Evolutionary conservation across 2,329 filamentous ascomycete genomes (phyloP).

Genomic region (Sclerotinia sclerotiorum): DNA sequence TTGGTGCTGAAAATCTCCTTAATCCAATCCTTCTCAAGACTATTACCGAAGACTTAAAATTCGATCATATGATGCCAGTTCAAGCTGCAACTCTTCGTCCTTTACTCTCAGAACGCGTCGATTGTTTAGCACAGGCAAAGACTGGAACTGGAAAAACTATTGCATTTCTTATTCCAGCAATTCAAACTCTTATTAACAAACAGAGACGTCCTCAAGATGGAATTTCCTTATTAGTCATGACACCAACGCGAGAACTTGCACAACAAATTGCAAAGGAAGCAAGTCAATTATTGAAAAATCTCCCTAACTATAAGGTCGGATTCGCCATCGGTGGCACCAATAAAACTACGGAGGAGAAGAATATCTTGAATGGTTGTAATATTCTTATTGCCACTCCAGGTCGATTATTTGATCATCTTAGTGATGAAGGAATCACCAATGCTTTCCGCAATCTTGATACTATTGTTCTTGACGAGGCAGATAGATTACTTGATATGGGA

Average conservation of each 20-base stretch:
- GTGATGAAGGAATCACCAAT: constrained; percentile 51
- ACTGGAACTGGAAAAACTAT: constrained; percentile 97
- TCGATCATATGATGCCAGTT: constrained; percentile 89
- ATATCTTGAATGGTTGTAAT: constrained; percentile 78
- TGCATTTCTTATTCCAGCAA: constrained; percentile 82
- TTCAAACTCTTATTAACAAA: constrained; percentile 65
- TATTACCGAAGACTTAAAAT: constrained; percentile 70
- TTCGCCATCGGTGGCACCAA: constrained; percentile 90
- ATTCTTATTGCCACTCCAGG: constrained; percentile 89
- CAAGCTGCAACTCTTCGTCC: constrained; percentile 81
- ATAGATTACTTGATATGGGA: constrained; percentile 96
- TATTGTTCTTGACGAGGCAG: constrained; percentile 93
- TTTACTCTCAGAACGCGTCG: constrained; percentile 65
- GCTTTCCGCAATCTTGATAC: constrained; percentile 69
- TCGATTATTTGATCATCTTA: constrained; percentile 72
- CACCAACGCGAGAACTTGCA: constrained; percentile 77
- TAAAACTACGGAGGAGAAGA: constrained; percentile 66
- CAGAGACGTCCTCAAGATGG: constrained; percentile 36
- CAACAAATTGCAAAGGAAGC: constrained; percentile 82
- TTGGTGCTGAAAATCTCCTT: constrained; percentile 46
- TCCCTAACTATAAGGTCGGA: constrained; percentile 51
- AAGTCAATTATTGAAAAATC: constrained; percentile 40
- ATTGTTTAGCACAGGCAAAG: constrained; percentile 85
- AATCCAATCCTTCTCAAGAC: constrained; percentile 51
- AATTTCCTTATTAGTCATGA: constrained; percentile 70